Percentiles rank a stretch among this genome's conserved stretches.
phyloP scores from a whole-genome alignment of 805 yeast genomes.

The Millerozyma miso region DNA sequence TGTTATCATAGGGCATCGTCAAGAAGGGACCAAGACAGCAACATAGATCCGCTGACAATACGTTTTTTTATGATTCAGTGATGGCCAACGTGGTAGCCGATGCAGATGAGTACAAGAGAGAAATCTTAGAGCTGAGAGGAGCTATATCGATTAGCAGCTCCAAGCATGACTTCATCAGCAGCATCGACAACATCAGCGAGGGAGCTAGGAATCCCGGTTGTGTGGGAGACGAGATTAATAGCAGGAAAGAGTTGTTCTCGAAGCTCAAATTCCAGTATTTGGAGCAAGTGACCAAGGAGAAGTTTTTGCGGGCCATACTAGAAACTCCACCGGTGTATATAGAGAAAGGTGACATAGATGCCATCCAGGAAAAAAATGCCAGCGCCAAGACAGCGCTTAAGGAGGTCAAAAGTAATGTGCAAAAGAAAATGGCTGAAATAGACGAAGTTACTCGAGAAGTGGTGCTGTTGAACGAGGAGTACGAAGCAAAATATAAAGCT shows the following conservation, averaged over 20 bases:
- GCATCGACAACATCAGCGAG: slow-evolving; percentile 1
- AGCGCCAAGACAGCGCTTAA: slow-evolving; percentile 20
- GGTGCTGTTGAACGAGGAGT: slow-evolving; percentile 19
- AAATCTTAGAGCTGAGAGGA: not conserved
- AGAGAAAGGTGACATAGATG: slow-evolving; percentile 15
- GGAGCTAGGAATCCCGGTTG: slow-evolving; percentile 22
- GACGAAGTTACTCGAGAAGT: slow-evolving; percentile 24
- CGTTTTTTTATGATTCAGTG: too few relatives aligned
- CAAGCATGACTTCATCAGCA: not conserved
- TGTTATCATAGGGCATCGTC: too few relatives aligned
- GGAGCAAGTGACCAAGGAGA: slow-evolving; percentile 70
- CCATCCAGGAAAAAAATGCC: slow-evolving; percentile 18
- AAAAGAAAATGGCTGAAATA: slow-evolving; percentile 23
- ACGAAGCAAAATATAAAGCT: slow-evolving; percentile 19
- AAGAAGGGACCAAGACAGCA: too few relatives aligned
- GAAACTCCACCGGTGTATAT: slow-evolving; percentile 11
- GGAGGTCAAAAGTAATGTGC: slow-evolving; percentile 21
- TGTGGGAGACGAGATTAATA: slow-evolving; percentile 30
- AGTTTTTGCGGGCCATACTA: slow-evolving; percentile 53
- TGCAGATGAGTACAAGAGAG: not conserved
- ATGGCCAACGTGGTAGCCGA: not conserved
- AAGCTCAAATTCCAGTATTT: slow-evolving; percentile 60
- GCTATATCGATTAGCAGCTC: slow-evolving; percentile 1
- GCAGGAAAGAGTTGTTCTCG: slow-evolving; percentile 41
- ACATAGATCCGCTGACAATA: too few relatives aligned